Conservation (phyloP, 495 filamentous ascomycete genomes). For the Aspergillus sclerotioniger region DNA sequence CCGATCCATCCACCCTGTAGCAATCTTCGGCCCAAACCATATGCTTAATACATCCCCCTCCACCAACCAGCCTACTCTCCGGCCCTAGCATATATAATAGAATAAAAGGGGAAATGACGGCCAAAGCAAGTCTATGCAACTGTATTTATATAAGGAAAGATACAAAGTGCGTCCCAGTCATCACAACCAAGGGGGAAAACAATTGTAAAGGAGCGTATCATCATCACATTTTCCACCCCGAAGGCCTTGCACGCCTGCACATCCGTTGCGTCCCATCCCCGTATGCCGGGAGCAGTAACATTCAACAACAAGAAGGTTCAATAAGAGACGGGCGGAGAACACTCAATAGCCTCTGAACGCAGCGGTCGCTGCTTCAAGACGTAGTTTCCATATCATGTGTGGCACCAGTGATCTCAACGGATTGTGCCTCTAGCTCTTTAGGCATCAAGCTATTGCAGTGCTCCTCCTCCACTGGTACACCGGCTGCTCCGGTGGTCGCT, state of each 20-base stretch:
- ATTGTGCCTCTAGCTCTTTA: slow-evolving; percentile 41
- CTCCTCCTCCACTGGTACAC: slow-evolving; percentile 16
- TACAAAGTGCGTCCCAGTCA: slow-evolving; percentile 13
- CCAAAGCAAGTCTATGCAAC: slow-evolving; percentile 18
- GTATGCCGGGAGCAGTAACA: not conserved
- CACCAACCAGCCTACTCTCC: not conserved
- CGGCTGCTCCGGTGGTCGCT: slow-evolving; percentile 11
- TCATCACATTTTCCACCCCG: not conserved
- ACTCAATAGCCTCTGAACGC: not conserved
- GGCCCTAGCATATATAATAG: not conserved
- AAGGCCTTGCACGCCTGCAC: slow-evolving; percentile 6
- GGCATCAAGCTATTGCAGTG: slow-evolving; percentile 20
- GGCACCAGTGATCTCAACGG: slow-evolving; percentile 35
- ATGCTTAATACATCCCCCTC: not conserved
- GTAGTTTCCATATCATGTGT: slow-evolving; percentile 28
- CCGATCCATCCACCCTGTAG: not conserved
- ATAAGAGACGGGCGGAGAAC: not conserved
- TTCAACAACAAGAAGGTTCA: not conserved
- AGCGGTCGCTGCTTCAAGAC: slow-evolving; percentile 20
- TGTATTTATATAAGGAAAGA: slow-evolving; percentile 26
- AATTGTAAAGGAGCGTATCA: slow-evolving; percentile 1
- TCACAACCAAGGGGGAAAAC: slow-evolving; percentile 6
- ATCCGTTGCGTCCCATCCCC: not conserved
- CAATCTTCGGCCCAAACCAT: not conserved
- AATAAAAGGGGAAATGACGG: not conserved